Evolutionary conservation across 352 stramenopile species (phyloP).

Genomic region (Hyphochytrium catenoides): DNA sequence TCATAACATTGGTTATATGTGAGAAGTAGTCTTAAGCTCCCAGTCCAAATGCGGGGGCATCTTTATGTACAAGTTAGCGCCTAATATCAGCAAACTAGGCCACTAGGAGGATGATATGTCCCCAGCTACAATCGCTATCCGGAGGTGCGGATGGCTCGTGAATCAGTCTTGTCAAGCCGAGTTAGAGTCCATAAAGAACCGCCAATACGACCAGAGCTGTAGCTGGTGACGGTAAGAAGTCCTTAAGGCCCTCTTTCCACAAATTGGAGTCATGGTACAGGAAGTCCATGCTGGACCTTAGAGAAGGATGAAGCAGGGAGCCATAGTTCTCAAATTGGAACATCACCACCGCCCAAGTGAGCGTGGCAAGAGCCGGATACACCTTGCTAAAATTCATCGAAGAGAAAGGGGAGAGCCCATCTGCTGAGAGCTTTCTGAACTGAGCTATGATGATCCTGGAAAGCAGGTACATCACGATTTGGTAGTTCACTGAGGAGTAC

Average conservation of each 20-base stretch:
- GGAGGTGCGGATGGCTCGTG: too few relatives aligned
- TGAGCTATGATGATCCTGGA: conserved; percentile 36
- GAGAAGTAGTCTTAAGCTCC: too few relatives aligned
- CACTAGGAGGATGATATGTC: too few relatives aligned
- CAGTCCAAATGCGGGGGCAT: too few relatives aligned
- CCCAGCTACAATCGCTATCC: too few relatives aligned
- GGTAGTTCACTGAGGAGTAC: conserved; percentile 63
- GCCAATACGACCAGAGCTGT: too few relatives aligned
- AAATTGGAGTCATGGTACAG: conserved; percentile 57
- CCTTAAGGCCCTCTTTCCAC: conserved; percentile 28
- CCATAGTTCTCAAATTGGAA: conserved; percentile 64
- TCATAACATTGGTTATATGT: too few relatives aligned
- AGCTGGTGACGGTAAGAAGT: conserved; percentile 49
- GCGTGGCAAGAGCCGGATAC: conserved; percentile 41
- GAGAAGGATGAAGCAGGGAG: conserved; percentile 35
- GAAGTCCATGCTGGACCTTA: conserved; percentile 65
- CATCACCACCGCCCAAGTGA: conserved; percentile 53
- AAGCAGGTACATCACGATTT: conserved; percentile 68
- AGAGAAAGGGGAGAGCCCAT: conserved; percentile 28
- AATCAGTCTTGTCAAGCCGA: too few relatives aligned
- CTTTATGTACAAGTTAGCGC: too few relatives aligned
- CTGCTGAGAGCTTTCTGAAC: conserved; percentile 31
- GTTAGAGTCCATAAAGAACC: too few relatives aligned
- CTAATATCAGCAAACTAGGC: too few relatives aligned
- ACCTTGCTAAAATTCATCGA: conserved; percentile 35